phyloP scores from a whole-genome alignment of 2,329 filamentous ascomycete species.

The Botrytis aclada region DNA sequence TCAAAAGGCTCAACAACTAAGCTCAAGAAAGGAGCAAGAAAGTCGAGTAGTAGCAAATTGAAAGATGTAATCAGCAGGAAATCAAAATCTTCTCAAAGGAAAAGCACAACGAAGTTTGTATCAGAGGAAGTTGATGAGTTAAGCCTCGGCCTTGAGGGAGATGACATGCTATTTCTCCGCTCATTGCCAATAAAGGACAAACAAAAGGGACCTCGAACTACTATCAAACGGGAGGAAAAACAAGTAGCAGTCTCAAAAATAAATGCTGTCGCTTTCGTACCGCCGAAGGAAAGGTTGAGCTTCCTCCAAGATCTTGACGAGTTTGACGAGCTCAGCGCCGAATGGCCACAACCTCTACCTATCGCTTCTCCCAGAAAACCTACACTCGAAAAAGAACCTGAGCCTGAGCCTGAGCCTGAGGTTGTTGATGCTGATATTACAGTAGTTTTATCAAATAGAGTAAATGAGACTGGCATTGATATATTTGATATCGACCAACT shows the following conservation, averaged over 20 bases:
- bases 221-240: neutral
- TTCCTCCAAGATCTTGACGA: neutral
- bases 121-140: conserved; percentile 34
- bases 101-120: neutral
- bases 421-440: neutral
- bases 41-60: neutral
- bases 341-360: conserved; percentile 1
- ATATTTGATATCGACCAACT: conserved; percentile 11
- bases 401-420: neutral
- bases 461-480: neutral
- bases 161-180: conserved; percentile 30
- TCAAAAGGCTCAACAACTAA: neutral
- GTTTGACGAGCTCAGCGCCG: conserved; percentile 14
- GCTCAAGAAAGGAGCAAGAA: neutral
- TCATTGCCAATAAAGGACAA: conserved; percentile 21
- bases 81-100: conserved; percentile 14
- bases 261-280: neutral
- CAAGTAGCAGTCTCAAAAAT: neutral
- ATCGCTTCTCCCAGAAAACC: neutral
- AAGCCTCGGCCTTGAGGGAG: conserved; percentile 24
- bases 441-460: neutral
- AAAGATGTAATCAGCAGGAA: neutral
- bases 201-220: neutral
- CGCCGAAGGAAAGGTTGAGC: neutral
- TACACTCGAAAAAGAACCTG: neutral